Conservation (phyloP, 1,284 basidiomycete genomes). For the Cerioporus squamosus region DNA sequence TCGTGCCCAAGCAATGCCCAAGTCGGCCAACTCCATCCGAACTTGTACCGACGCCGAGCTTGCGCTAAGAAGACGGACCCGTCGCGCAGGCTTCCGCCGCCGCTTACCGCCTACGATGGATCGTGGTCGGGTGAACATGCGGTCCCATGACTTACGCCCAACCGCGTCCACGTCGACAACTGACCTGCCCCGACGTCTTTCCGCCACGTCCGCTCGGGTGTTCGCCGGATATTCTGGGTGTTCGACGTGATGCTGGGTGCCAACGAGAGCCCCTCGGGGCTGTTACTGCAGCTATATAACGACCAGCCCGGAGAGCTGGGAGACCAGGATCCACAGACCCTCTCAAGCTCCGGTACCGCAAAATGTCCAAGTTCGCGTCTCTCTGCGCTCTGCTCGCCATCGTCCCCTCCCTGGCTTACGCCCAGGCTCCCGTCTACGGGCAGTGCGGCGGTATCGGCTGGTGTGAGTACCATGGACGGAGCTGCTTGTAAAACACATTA, state of each 20-base stretch:
- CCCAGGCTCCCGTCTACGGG: conserved; percentile 47
- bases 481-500: background rate
- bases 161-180: conserved; percentile 18
- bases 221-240: conserved; percentile 44
- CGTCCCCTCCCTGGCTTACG: conserved; percentile 48
- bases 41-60: conserved; percentile 19
- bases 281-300: conserved; percentile 18
- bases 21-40: conserved; percentile 17
- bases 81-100: conserved; percentile 13
- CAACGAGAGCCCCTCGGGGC: conserved; percentile 6
- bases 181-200: conserved; percentile 48
- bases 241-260: conserved; percentile 12
- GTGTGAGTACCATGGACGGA: conserved; percentile 41
- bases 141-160: conserved; percentile 27
- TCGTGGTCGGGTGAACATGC: conserved; percentile 18
- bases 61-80: background rate
- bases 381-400: conserved; percentile 51
- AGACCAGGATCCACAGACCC: conserved; percentile 21
- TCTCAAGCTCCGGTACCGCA: conserved; percentile 20
- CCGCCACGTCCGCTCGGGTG: conserved; percentile 44
- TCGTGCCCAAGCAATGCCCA: conserved; percentile 1
- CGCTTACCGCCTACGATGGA: conserved; percentile 10
- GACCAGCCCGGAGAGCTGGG: conserved; percentile 2
- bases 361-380: conserved; percentile 54
- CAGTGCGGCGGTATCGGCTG: conserved; percentile 59